Evolutionary conservation across 805 yeast genomes (phyloP).

Genomic region (Metschnikowia drakensbergensis): DNA sequence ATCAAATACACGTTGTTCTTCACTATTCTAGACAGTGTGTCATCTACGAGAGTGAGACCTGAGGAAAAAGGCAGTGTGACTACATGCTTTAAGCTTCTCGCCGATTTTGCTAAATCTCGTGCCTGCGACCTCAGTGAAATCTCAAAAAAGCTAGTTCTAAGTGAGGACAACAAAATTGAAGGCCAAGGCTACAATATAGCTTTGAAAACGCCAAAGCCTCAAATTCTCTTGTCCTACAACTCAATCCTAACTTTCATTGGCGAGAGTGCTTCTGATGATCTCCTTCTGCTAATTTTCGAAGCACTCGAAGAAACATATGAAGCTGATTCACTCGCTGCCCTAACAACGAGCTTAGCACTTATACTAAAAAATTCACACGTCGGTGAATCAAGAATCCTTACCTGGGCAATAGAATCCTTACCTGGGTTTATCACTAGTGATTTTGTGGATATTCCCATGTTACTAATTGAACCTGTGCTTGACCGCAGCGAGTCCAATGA

Average conservation of each 20-base stretch:
- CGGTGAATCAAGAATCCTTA: not conserved
- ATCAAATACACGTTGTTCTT: conserved; percentile 6
- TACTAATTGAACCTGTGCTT: conserved; percentile 11
- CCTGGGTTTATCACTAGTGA: conserved; percentile 26
- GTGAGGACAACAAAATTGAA: conserved; percentile 3
- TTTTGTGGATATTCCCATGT: conserved; percentile 25
- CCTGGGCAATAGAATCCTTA: conserved; percentile 11
- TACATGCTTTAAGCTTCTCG: conserved; percentile 3
- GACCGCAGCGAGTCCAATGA: conserved; percentile 4
- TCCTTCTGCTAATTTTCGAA: conserved; percentile 6
- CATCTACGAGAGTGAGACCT: conserved; percentile 1
- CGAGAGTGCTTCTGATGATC: not conserved
- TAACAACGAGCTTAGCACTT: not conserved
- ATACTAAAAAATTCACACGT: not conserved
- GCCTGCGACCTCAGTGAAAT: not conserved
- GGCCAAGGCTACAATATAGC: not conserved
- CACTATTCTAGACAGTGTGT: conserved; percentile 10
- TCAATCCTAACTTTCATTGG: not conserved
- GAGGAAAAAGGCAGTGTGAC: conserved; percentile 4
- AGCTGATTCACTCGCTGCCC: not conserved
- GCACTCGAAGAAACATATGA: conserved; percentile 10
- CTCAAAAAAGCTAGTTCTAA: conserved; percentile 2
- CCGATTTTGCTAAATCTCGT: not conserved
- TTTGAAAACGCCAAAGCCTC: conserved; percentile 1
- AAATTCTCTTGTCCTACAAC: conserved; percentile 6